Base-by-base conservation (phyloP, 805 yeast genomes). In the Saturnispora sanitii region DNA sequence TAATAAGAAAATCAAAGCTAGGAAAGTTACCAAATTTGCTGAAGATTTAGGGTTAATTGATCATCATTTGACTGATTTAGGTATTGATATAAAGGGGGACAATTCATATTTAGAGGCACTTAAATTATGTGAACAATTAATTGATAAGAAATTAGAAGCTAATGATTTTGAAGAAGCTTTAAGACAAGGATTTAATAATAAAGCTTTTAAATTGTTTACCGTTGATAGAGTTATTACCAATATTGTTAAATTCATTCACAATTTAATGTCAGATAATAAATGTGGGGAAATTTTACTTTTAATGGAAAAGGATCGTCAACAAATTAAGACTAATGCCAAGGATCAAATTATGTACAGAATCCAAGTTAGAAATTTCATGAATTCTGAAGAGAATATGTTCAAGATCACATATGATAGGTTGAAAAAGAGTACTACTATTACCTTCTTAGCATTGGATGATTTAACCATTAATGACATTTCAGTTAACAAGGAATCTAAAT, bases 121-220 rank as follows among this genome's bases (percentile, higher is more conserved):
- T 44, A 68, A 66, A 3, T 68, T 92, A 42, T 75, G 94, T 44
- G 85, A 77, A 49, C 74, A 77, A 48, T 67, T 86, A 38, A 81
- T 92, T 48, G 92, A 85, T 49, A 95, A 95, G 22, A 92, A 86
- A 28, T 64, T 92, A 37, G 99, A 92, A 55, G 94, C 85, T 47
- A 92, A 82, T 60, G 79, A 87, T 82, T 94, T 83, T 59, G 99
- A 92, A 65, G 98, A 92, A 61, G 75, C 95, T 15, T 64, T 92
- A 44, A 84, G 99, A 47, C 96, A 90, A 67, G 96, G 94, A 0
- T 92, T 83, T 65, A 75, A 92, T 54, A 92, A 90, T 63, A 81
- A 79, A 46, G 98, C 97, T 0, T 92, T 83, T 66, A 86, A 86
- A 58, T 64, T 92, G 42, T 90, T 87, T 65, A 90, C 97, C 1